Conservation (phyloP, 2,329 filamentous ascomycete species). For the Colletotrichum tabaci region DNA sequence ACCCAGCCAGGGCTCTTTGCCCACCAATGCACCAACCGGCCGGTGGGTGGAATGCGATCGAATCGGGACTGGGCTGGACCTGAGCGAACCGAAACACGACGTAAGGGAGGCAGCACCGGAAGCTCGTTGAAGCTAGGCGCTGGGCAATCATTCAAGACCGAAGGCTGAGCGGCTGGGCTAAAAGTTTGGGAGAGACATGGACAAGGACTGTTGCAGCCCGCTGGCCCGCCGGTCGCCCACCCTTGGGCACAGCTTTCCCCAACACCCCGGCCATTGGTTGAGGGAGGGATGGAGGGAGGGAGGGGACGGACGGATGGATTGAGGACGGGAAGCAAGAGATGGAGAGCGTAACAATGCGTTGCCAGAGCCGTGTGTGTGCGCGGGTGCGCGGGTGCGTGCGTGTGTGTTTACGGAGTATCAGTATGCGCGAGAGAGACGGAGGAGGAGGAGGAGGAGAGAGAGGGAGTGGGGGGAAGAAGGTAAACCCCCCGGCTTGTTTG, state of each 20-base stretch:
- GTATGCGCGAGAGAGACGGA: no score
- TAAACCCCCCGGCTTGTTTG: neutral
- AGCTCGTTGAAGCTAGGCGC: neutral
- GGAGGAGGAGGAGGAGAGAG: no score
- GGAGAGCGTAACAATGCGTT: slow-evolving; percentile 11
- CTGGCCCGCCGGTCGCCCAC: slow-evolving; percentile 24
- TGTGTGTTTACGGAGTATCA: no score
- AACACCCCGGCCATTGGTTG: slow-evolving; percentile 48
- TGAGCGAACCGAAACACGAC: neutral
- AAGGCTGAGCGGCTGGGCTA: slow-evolving; percentile 11
- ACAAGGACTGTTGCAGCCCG: slow-evolving; percentile 37
- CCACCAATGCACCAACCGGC: slow-evolving; percentile 3
- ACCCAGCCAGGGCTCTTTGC: neutral
- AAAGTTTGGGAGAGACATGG: slow-evolving; percentile 20
- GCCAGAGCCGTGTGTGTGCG: slow-evolving; percentile 12
- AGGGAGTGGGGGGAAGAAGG: neutral
- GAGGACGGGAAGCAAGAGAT: slow-evolving; percentile 3
- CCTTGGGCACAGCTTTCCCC: slow-evolving; percentile 44
- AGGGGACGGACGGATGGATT: slow-evolving; percentile 22
- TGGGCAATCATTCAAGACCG: neutral
- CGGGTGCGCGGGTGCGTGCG: neutral
- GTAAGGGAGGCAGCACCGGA: neutral
- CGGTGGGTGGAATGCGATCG: slow-evolving; percentile 1
- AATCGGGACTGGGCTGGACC: slow-evolving; percentile 1
- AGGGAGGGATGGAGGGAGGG: slow-evolving; percentile 44